Evolutionary conservation across 2,329 filamentous ascomycete species (phyloP), one percentile per base, ranked within the genome.

Genomic region (Colletotrichum sp.): DNA sequence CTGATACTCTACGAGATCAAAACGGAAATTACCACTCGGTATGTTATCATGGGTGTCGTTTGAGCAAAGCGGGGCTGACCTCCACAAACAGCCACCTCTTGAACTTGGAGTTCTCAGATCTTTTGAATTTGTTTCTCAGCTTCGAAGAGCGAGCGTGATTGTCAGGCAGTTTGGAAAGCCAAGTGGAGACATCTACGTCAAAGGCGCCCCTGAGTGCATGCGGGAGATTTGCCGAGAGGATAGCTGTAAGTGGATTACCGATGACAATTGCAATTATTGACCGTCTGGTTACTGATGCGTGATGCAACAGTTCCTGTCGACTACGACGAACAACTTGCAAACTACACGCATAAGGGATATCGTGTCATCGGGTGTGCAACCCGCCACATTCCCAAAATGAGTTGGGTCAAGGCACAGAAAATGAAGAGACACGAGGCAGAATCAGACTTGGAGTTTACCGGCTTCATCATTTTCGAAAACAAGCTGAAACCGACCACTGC

Each of bases 381-480:
- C 1, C 98, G 95, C 83, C 95, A 97, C 81, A 91, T 99, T 68
- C 92, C 92, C 72, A 97, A 96, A 82, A 89, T 99, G 36, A 98
- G 94, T 80, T 98, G 96, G 96, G 92, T 98, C 71, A 98, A 98
- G 83, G 93, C 96, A 8, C 96, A 99, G 81, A 98, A 98, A 86
- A 96, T 99, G 93, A 94, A 93, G 79, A 93, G 97, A 34, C 87
- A 93, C 52, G 95, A 98, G 69, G 96, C 95, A 10, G 97, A 99
- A 84, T 94, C 92, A 4, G 89, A 93, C 36, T 90, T 99, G 13
- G 92, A 96, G 61, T 99, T 99, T 81, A 90, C 96, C 43, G 97
- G 97, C 7, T 99, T 99, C 85, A 99, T 99, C 82, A 94, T 99
- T 70, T 99, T 99, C 80, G 97, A 99, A 86, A 99, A 99, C 86